A percentile compares a stretch with the other conserved stretches of the same genome.
phyloP scores from a whole-genome alignment of 768 basidiomycete genomes.

The Butyriboletus loyo region DNA sequence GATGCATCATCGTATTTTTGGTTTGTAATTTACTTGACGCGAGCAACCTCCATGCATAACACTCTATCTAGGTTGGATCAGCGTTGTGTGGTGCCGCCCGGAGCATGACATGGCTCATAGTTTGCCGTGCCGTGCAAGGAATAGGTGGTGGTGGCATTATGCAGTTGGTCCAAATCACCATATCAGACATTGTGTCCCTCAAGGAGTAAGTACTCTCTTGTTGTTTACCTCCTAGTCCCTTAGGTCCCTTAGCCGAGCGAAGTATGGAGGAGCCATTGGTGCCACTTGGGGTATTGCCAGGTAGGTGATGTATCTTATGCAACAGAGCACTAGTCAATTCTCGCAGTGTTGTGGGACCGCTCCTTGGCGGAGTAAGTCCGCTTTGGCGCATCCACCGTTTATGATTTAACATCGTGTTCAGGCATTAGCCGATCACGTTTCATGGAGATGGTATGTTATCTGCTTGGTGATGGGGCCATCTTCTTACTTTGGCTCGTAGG shows the following conservation, averaged over 20 bases:
- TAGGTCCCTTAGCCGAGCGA: conserved; percentile 32
- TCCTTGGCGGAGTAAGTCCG: conserved; percentile 35
- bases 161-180: conserved; percentile 36
- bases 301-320: conserved; percentile 13
- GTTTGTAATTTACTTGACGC: conserved; percentile 13
- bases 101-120: conserved; percentile 41
- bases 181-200: conserved; percentile 39
- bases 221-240: not conserved
- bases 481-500: conserved; percentile 18
- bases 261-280: conserved; percentile 37
- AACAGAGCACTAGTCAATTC: not conserved
- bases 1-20: conserved; percentile 37
- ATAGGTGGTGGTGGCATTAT: conserved; percentile 41
- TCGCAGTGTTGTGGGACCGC: conserved; percentile 41
- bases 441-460: conserved; percentile 39
- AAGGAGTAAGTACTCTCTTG: conserved; percentile 25
- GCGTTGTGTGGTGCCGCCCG: conserved; percentile 44
- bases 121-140: conserved; percentile 41
- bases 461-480: not conserved
- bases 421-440: conserved; percentile 34
- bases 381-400: not conserved
- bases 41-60: not conserved
- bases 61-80: conserved; percentile 31
- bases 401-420: conserved; percentile 1
- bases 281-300: conserved; percentile 41